Conservation (phyloP, 2,329 filamentous ascomycete species). For the Orbilia oligospora region DNA sequence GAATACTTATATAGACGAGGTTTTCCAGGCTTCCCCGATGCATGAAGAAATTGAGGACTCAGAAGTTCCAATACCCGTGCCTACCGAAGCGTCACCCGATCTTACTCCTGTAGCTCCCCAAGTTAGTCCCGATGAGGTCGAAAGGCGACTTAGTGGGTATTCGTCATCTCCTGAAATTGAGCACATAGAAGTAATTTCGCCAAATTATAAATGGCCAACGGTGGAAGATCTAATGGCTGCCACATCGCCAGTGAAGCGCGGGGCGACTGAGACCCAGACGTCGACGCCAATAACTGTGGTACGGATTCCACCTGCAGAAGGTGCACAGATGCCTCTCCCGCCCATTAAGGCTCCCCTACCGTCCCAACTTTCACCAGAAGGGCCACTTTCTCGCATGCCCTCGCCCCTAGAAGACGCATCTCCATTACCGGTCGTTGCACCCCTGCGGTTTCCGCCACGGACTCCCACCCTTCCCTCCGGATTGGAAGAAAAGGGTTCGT, state of each 20-base stretch:
- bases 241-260: background rate
- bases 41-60: constrained; percentile 37
- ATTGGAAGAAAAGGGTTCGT: constrained; percentile 5
- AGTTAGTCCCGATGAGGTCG: background rate
- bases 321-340: constrained; percentile 11
- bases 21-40: constrained; percentile 38
- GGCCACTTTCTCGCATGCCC: background rate
- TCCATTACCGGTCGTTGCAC: constrained; percentile 6
- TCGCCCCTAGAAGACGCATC: background rate
- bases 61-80: constrained; percentile 52
- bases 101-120: background rate
- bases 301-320: constrained; percentile 20
- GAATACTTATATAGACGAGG: background rate
- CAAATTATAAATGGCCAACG: constrained; percentile 21
- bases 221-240: constrained; percentile 26
- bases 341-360: constrained; percentile 9
- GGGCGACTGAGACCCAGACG: background rate
- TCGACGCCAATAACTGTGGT: constrained; percentile 35
- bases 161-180: constrained; percentile 1
- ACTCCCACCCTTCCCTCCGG: background rate
- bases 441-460: background rate
- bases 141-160: background rate
- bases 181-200: constrained; percentile 1
- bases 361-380: constrained; percentile 13
- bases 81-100: constrained; percentile 15